Percentiles rank a stretch among this genome's conserved stretches.
phyloP scores from a whole-genome alignment of 306 rosid species.

The Acacia melanoxylon region DNA sequence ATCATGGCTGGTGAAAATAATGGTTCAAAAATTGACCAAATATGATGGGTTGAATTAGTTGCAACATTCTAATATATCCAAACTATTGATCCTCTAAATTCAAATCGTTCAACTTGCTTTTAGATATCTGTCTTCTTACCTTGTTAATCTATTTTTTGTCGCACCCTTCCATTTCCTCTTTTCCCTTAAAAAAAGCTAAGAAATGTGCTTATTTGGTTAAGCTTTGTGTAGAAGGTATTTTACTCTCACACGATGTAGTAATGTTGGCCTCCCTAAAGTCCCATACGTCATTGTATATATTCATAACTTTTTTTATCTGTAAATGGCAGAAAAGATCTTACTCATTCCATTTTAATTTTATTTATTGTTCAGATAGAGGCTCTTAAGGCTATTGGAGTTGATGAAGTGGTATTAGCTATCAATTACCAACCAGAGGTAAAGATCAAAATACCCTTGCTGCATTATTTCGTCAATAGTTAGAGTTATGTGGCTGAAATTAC shows the following conservation, averaged over 20 bases:
- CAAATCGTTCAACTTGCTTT: conserved; percentile 12
- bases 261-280: not conserved
- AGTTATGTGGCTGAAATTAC: conserved; percentile 21
- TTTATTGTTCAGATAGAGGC: conserved; percentile 81
- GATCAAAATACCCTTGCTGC: conserved; percentile 1
- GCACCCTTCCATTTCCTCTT: not conserved
- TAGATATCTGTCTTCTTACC: not conserved
- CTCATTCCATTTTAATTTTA: conserved; percentile 29
- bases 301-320: not conserved
- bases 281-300: not conserved
- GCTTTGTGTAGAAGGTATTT: conserved; percentile 3
- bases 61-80: conserved; percentile 20
- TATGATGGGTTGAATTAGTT: not conserved
- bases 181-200: not conserved
- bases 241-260: not conserved
- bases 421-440: conserved; percentile 98
- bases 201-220: conserved; percentile 16
- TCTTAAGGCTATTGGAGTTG: conserved; percentile 90
- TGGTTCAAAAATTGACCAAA: conserved; percentile 25
- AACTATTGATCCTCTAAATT: conserved; percentile 1
- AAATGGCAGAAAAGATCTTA: conserved; percentile 1
- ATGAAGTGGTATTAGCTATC: conserved; percentile 95
- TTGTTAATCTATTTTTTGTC: conserved; percentile 19
- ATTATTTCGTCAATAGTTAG: conserved; percentile 25
- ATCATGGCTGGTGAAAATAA: conserved; percentile 5